Conservation (phyloP, 805 yeast genomes). For the Cyberlindnera subsufficiens region DNA sequence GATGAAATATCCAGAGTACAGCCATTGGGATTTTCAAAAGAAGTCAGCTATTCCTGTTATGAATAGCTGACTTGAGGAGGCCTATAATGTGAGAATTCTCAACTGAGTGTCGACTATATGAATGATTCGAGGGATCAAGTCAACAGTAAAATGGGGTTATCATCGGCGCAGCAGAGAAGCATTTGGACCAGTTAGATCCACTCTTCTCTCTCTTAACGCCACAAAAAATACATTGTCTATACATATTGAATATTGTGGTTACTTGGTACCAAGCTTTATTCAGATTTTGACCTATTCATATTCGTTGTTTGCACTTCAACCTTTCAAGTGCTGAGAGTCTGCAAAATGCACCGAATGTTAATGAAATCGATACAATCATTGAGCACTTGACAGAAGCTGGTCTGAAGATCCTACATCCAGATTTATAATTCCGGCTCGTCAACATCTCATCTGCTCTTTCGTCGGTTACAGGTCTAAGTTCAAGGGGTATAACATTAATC, state of each 20-base stretch:
- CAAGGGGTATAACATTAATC: constrained; percentile 37
- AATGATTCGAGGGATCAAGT: constrained; percentile 19
- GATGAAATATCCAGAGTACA: constrained; percentile 26
- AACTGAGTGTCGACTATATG: constrained; percentile 25
- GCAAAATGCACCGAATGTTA: not conserved
- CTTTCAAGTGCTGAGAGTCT: constrained; percentile 10
- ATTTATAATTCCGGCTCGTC: constrained; percentile 37
- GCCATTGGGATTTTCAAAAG: constrained; percentile 31
- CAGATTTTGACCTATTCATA: constrained; percentile 28
- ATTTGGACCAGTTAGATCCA: constrained; percentile 23
- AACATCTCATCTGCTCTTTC: constrained; percentile 23
- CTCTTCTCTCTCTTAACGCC: constrained; percentile 35
- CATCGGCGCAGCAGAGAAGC: constrained; percentile 25
- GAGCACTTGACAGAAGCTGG: not conserved
- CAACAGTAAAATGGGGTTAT: constrained; percentile 32
- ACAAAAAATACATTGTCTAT: constrained; percentile 33
- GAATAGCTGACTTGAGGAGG: constrained; percentile 7
- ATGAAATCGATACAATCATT: not conserved
- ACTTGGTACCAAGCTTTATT: constrained; percentile 26
- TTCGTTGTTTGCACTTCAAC: constrained; percentile 18
- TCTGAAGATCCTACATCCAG: constrained; percentile 17
- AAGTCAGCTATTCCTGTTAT: constrained; percentile 13
- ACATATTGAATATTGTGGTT: constrained; percentile 33
- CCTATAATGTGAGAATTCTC: constrained; percentile 15
- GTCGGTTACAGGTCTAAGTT: constrained; percentile 21